These are phyloP conservation scores for Trypanosoma theileri DNA, from an alignment of 208 protist species.

Conservation along the genomic window DNA sequence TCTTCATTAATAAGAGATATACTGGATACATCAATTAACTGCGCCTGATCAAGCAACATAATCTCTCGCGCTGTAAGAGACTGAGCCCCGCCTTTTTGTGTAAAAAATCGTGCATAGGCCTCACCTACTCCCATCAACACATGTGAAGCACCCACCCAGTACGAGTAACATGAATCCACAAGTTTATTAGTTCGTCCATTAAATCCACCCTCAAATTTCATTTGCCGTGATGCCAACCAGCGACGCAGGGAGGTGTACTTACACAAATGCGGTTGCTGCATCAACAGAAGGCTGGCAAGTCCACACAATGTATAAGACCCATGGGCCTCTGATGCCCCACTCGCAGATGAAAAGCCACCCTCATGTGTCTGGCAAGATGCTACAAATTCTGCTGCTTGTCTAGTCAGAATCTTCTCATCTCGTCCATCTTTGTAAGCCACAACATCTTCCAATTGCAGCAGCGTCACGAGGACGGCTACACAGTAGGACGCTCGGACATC, in stretches of 20 bases:
- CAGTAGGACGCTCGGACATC: constrained; percentile 91
- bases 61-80: constrained; percentile 50
- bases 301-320: constrained; percentile 93
- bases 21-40: constrained; percentile 50
- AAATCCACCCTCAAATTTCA: constrained; percentile 89
- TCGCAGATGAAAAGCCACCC: constrained; percentile 82
- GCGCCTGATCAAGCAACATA: constrained; percentile 66
- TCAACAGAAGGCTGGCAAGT: constrained; percentile 70
- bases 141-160: constrained; percentile 94
- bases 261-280: constrained; percentile 53
- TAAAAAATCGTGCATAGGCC: constrained; percentile 34
- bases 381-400: constrained; percentile 61
- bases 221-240: constrained; percentile 84
- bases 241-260: constrained; percentile 52
- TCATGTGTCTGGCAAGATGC: constrained; percentile 89
- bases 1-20: constrained; percentile 23
- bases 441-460: constrained; percentile 68
- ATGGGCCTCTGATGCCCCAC: constrained; percentile 76
- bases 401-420: constrained; percentile 41
- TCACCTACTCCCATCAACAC: constrained; percentile 60
- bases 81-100: neutral
- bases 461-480: constrained; percentile 60
- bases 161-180: constrained; percentile 97
- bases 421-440: constrained; percentile 30
- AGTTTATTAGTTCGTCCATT: constrained; percentile 97